Evolutionary conservation across 495 filamentous ascomycete species (phyloP).

Genomic region (Podospora appendiculata): DNA sequence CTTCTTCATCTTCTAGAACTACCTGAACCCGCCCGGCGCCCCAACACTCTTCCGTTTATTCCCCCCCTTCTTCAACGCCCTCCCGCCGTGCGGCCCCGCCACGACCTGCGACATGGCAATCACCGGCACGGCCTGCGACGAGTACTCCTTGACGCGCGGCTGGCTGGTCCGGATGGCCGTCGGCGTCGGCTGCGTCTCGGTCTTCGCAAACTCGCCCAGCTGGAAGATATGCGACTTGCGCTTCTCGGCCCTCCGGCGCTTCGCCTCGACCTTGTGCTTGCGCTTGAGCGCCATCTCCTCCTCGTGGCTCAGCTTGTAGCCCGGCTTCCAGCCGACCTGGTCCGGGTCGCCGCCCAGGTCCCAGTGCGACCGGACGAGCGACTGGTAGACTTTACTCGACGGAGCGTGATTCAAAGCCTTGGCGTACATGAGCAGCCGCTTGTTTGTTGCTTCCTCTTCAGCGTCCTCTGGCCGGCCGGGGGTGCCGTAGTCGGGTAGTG

Average conservation of each 20-base stretch:
- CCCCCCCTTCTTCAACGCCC: conserved; percentile 9
- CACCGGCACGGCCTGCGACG: background rate
- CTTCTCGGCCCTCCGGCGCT: background rate
- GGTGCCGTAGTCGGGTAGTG: no score
- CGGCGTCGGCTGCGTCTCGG: background rate
- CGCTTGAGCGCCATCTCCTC: conserved; percentile 10
- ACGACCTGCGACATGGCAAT: conserved; percentile 15
- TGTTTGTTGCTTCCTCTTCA: no score
- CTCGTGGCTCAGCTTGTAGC: conserved; percentile 4
- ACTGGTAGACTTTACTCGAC: no score
- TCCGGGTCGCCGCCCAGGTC: conserved; percentile 11
- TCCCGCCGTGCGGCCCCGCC: conserved; percentile 8
- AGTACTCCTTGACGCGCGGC: background rate
- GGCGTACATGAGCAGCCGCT: no score
- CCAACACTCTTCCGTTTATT: conserved; percentile 6
- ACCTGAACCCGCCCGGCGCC: conserved; percentile 10
- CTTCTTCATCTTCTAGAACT: background rate
- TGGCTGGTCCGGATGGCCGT: background rate
- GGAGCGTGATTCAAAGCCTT: no score
- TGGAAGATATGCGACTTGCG: background rate
- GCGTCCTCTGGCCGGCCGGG: no score
- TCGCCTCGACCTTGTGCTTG: conserved; percentile 1
- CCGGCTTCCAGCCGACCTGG: conserved; percentile 8
- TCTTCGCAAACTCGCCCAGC: background rate
- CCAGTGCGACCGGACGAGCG: conserved; percentile 7